Conservation (phyloP, 1,284 basidiomycete genomes). For the Ceratobasidium sp. region DNA sequence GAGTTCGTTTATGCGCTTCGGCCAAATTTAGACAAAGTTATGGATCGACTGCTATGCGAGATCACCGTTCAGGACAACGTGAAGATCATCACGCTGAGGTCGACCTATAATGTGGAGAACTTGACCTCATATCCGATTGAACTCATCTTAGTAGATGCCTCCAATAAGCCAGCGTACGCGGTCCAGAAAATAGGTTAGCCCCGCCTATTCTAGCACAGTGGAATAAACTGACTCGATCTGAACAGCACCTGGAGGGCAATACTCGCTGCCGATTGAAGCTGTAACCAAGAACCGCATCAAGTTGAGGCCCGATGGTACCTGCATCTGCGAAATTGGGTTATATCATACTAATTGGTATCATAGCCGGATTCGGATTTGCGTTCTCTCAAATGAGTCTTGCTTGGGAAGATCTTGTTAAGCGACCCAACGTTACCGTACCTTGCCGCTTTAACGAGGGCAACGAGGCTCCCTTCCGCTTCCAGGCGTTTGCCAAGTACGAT, state of each 20-base stretch:
- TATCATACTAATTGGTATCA: conserved; percentile 44
- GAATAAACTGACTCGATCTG: background rate
- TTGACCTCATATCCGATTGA: conserved; percentile 94
- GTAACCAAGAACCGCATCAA: conserved; percentile 88
- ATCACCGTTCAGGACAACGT: conserved; percentile 93
- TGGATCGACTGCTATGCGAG: conserved; percentile 90
- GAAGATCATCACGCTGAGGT: conserved; percentile 95
- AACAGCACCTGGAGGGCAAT: conserved; percentile 86
- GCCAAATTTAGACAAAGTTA: conserved; percentile 81
- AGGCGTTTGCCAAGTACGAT: conserved; percentile 91
- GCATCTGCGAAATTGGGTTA: background rate
- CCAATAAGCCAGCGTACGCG: conserved; percentile 84
- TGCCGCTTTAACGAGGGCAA: conserved; percentile 86
- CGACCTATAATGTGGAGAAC: conserved; percentile 95
- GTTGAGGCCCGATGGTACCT: conserved; percentile 92
- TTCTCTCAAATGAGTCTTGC: conserved; percentile 89
- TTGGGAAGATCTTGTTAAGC: conserved; percentile 91
- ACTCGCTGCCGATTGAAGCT: conserved; percentile 91
- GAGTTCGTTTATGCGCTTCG: conserved; percentile 91
- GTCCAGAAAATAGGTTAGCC: conserved; percentile 85
- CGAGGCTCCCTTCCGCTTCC: conserved; percentile 96
- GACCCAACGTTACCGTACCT: conserved; percentile 82
- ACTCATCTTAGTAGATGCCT: conserved; percentile 88
- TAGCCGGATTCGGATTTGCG: conserved; percentile 94
- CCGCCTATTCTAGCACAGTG: background rate